Percentiles rank a stretch among this genome's conserved stretches.
These are phyloP conservation scores for Crithidia mellificae DNA, from an alignment of 208 protist species.

Conservation along the genomic window DNA sequence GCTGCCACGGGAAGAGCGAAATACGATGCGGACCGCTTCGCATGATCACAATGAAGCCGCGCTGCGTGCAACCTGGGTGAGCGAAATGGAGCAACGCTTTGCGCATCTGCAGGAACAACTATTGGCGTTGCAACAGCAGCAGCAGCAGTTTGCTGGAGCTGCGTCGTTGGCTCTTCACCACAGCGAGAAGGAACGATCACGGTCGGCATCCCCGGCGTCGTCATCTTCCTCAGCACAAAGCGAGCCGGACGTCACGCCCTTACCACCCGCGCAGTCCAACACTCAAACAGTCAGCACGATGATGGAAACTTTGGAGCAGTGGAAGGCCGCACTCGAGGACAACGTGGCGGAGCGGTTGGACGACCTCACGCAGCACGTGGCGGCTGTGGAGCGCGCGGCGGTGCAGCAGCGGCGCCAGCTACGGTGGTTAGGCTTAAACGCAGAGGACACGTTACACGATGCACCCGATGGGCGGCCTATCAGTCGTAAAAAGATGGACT, in stretches of 20 bases:
- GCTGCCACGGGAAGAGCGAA: not conserved
- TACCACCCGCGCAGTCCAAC: not conserved
- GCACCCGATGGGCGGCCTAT: not conserved
- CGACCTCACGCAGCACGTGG: slow-evolving; percentile 7
- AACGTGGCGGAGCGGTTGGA: not conserved
- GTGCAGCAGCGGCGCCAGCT: slow-evolving; percentile 4
- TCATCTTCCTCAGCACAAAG: no score
- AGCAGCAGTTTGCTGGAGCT: not conserved
- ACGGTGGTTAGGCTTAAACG: slow-evolving; percentile 3
- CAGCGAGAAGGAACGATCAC: no score
- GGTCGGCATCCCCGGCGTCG: not conserved
- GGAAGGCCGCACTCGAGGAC: slow-evolving; percentile 13
- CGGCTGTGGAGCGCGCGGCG: not conserved
- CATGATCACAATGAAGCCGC: not conserved
- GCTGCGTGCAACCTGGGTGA: not conserved
- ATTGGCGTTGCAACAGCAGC: not conserved
- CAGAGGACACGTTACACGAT: not conserved
- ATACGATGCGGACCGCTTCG: not conserved
- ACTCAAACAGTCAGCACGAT: not conserved
- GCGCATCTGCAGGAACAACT: slow-evolving; percentile 1
- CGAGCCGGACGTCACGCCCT: not conserved
- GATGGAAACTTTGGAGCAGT: not conserved
- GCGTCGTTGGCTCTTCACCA: not conserved
- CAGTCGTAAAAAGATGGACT: not conserved
- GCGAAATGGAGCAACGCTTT: not conserved